Evolutionary conservation across 78 protist species (phyloP).

Genomic region (Dictyostelium brefeldianum): DNA sequence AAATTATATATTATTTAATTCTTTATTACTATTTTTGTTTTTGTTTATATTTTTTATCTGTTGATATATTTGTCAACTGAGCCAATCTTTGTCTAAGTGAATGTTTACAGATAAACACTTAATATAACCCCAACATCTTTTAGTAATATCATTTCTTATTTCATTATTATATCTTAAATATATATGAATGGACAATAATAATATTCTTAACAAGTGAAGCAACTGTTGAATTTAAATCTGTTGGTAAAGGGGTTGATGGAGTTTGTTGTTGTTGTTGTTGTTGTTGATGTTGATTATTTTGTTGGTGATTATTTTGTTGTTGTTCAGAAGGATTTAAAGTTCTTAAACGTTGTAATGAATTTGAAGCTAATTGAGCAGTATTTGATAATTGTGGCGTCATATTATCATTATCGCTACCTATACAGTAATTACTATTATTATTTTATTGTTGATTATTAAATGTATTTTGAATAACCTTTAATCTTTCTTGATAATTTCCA

Average conservation of each 20-base stretch:
- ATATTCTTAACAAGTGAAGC: too few relatives aligned
- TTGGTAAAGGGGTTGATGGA: background rate
- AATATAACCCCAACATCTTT: too few relatives aligned
- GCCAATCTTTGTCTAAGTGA: constrained; percentile 76
- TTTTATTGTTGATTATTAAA: constrained; percentile 5
- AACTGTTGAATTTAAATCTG: constrained; percentile 51
- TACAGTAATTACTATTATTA: constrained; percentile 19
- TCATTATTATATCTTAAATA: too few relatives aligned
- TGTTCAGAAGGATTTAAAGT: background rate
- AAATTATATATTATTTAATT: too few relatives aligned
- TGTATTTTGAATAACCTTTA: constrained; percentile 41
- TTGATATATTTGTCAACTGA: constrained; percentile 43
- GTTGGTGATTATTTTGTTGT: too few relatives aligned
- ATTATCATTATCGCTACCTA: too few relatives aligned
- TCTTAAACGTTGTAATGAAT: constrained; percentile 54
- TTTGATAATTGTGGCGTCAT: constrained; percentile 1
- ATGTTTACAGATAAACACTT: too few relatives aligned
- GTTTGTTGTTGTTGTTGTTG: too few relatives aligned
- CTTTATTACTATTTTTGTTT: too few relatives aligned
- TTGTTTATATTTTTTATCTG: too few relatives aligned
- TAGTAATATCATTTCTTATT: too few relatives aligned
- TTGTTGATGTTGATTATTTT: background rate
- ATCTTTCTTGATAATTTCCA: constrained; percentile 28
- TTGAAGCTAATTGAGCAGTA: constrained; percentile 12
- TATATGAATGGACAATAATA: too few relatives aligned